Percentiles rank a stretch among this genome's conserved stretches.
Evolutionary conservation across 441 rosid genomes (phyloP).

Genomic region (Populus tomentosa): DNA sequence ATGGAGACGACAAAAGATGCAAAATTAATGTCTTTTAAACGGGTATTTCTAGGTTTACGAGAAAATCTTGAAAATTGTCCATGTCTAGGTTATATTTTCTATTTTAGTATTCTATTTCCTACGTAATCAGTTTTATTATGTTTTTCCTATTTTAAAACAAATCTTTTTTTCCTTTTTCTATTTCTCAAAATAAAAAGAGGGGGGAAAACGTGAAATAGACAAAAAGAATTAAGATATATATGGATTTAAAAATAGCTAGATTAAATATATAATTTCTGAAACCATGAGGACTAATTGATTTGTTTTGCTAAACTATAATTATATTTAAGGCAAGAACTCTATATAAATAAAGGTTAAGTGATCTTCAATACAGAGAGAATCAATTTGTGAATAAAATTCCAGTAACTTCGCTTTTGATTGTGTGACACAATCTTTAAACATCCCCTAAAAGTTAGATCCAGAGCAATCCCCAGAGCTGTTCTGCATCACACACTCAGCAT

Average conservation of each 20-base stretch:
- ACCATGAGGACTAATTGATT: neutral
- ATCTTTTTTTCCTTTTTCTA: too few relatives aligned
- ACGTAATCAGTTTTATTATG: too few relatives aligned
- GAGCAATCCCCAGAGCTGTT: neutral
- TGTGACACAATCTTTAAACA: neutral
- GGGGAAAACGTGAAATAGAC: too few relatives aligned
- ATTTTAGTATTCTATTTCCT: neutral
- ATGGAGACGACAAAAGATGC: neutral
- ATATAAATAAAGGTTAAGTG: neutral
- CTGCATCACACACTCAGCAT: neutral
- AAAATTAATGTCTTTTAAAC: neutral
- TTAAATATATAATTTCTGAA: neutral
- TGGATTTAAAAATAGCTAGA: neutral
- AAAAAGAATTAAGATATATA: neutral
- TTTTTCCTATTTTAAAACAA: too few relatives aligned
- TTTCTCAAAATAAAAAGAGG: too few relatives aligned
- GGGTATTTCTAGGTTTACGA: neutral
- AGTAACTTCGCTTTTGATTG: neutral
- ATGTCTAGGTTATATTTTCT: neutral
- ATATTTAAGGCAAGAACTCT: neutral
- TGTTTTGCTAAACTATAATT: neutral
- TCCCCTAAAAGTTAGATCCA: neutral
- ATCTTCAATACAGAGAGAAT: neutral
- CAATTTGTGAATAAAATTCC: neutral
- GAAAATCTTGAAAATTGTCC: neutral